Conservation (phyloP, 2,329 filamentous ascomycete species). For the Bimuria novae-zelandiae region DNA sequence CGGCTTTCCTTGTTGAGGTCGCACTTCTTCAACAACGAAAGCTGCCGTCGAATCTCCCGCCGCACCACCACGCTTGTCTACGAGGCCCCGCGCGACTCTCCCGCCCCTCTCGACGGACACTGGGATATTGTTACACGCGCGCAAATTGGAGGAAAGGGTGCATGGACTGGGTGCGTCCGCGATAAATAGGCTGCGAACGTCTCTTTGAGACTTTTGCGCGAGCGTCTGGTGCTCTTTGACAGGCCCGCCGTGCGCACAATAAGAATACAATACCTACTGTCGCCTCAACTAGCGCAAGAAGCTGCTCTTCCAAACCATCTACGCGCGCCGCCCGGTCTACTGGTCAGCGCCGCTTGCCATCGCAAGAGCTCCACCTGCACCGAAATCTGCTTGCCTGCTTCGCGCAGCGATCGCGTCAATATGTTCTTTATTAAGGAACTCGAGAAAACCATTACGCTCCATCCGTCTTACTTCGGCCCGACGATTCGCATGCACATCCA, state of each 20-base stretch:
- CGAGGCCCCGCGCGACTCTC: constrained; percentile 6
- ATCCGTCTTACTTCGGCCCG: constrained; percentile 95
- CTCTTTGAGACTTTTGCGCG: constrained; percentile 27
- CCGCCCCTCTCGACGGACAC: constrained; percentile 13
- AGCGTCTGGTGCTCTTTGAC: constrained; percentile 15
- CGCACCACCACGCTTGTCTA: constrained; percentile 8
- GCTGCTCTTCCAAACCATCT: constrained; percentile 13
- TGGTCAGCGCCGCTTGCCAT: constrained; percentile 4
- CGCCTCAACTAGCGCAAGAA: constrained; percentile 27
- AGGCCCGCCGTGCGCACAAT: constrained; percentile 25
- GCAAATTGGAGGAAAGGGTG: constrained; percentile 22
- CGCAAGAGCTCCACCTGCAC: constrained; percentile 12
- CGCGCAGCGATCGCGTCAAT: constrained; percentile 29
- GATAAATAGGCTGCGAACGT: constrained; percentile 35
- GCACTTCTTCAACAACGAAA: not conserved
- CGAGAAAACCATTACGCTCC: constrained; percentile 90
- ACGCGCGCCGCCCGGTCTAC: not conserved
- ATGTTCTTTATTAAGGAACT: constrained; percentile 99
- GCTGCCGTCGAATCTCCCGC: constrained; percentile 1
- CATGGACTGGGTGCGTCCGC: constrained; percentile 30
- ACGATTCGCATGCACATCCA: constrained; percentile 92
- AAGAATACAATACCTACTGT: constrained; percentile 31
- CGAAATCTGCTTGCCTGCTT: constrained; percentile 9
- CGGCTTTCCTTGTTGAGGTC: no score
- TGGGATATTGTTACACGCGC: constrained; percentile 21